phyloP scores from a whole-genome alignment of 2,329 filamentous ascomycete genomes.

The Pseudogymnoascus sp. region DNA sequence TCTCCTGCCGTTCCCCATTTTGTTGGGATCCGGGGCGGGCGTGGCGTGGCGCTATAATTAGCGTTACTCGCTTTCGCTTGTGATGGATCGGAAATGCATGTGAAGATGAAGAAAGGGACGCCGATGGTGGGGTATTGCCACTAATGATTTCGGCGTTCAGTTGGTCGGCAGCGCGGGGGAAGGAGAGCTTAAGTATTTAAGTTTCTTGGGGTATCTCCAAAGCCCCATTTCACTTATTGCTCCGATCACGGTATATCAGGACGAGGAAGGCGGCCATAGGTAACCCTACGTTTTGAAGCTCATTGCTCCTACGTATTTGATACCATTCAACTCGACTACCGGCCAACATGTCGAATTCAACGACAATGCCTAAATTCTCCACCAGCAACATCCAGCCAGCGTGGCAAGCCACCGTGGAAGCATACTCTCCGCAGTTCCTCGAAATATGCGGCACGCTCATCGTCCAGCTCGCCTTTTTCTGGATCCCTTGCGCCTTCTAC shows the following conservation, averaged over 20 bases:
- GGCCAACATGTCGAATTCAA: slow-evolving; percentile 8
- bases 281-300: background rate
- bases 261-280: background rate
- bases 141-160: background rate
- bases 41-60: background rate
- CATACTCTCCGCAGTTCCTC: slow-evolving; percentile 29
- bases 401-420: slow-evolving; percentile 11
- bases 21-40: background rate
- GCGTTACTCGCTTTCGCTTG: background rate
- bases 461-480: slow-evolving; percentile 41
- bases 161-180: background rate
- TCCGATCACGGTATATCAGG: background rate
- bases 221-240: background rate
- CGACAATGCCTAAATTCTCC: background rate
- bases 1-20: background rate
- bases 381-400: background rate
- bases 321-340: background rate
- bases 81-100: background rate
- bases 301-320: background rate
- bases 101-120: background rate
- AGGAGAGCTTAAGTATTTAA: background rate
- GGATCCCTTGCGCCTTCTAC: slow-evolving; percentile 39
- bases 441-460: slow-evolving; percentile 37
- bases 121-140: slow-evolving; percentile 5
- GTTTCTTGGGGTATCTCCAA: background rate